phyloP scores from a whole-genome alignment of 78 protist species.

The Bodo saltans region DNA sequence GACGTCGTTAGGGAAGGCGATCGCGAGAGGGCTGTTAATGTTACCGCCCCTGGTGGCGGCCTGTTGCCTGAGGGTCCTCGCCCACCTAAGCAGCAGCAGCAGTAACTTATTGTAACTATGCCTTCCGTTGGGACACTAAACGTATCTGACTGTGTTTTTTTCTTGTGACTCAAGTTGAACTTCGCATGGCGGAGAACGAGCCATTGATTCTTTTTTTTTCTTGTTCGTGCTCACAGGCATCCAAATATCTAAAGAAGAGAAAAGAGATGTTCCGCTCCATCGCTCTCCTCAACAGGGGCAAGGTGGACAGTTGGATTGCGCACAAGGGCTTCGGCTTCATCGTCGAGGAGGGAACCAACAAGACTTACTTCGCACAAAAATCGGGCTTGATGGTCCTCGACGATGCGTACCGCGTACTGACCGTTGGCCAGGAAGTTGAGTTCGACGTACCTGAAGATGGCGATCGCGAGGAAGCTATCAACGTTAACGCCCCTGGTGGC shows the following conservation, averaged over 20 bases:
- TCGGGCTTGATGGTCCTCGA: background rate
- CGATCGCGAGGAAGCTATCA: background rate
- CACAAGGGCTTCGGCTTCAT: conserved; percentile 18
- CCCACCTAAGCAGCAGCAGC: background rate
- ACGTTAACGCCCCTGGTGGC: background rate
- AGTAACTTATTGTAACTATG: too few relatives aligned
- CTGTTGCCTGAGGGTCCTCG: background rate
- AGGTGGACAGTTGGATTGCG: background rate
- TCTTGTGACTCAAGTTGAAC: too few relatives aligned
- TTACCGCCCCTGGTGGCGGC: background rate
- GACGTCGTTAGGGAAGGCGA: too few relatives aligned
- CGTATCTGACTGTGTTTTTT: too few relatives aligned
- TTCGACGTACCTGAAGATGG: background rate
- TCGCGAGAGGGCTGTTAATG: too few relatives aligned
- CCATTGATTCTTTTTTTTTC: too few relatives aligned
- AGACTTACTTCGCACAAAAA: background rate
- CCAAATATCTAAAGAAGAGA: too few relatives aligned
- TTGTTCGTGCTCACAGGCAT: too few relatives aligned
- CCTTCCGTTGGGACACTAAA: too few relatives aligned
- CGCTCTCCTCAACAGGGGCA: background rate
- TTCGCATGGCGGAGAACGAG: too few relatives aligned
- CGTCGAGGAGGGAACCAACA: background rate
- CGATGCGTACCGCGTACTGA: background rate
- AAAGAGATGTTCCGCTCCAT: too few relatives aligned
- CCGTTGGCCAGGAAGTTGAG: background rate